These are phyloP conservation scores for Cladosporium sp. DNA, from an alignment of 2,329 filamentous ascomycete species.

Conservation along the genomic window DNA sequence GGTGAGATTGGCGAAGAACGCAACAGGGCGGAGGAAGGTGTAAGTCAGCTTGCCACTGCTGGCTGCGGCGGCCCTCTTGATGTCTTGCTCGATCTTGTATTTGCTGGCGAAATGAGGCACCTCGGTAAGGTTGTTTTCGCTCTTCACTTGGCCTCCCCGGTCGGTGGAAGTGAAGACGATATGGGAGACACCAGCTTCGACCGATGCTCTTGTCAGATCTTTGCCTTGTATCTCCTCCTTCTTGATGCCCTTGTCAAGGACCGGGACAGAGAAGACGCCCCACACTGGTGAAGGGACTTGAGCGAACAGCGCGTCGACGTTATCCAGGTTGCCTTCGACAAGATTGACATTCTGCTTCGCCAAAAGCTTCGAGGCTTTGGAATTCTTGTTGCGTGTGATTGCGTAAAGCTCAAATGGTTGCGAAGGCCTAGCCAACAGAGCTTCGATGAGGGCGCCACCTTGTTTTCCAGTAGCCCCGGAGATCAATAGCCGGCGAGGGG, in stretches of 20 bases:
- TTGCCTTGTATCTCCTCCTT: constrained; percentile 58
- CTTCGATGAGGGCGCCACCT: constrained; percentile 46
- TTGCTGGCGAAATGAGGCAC: constrained; percentile 65
- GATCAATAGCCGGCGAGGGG: constrained; percentile 37
- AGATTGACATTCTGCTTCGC: constrained; percentile 52
- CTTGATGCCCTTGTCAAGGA: constrained; percentile 18
- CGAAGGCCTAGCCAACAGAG: constrained; percentile 40
- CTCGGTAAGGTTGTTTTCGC: constrained; percentile 54
- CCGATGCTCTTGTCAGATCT: constrained; percentile 52
- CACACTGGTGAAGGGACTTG: constrained; percentile 29
- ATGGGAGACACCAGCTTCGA: constrained; percentile 56
- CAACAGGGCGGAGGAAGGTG: constrained; percentile 62
- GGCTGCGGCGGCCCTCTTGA: background rate
- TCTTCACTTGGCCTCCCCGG: constrained; percentile 57
- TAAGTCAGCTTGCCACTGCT: constrained; percentile 54
- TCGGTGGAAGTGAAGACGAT: constrained; percentile 57
- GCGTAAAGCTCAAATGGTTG: constrained; percentile 53
- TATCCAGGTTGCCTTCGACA: constrained; percentile 59
- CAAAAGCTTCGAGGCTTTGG: constrained; percentile 45
- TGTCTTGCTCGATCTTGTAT: constrained; percentile 60
- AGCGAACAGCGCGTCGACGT: constrained; percentile 53
- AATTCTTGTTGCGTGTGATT: constrained; percentile 59
- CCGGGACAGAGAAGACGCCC: constrained; percentile 32
- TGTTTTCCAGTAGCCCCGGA: constrained; percentile 51
- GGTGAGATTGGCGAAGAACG: constrained; percentile 62